These are phyloP conservation scores for Lichtheimia ornata DNA, from an alignment of 371 early-diverging fungal genomes.

Conservation along the genomic window DNA sequence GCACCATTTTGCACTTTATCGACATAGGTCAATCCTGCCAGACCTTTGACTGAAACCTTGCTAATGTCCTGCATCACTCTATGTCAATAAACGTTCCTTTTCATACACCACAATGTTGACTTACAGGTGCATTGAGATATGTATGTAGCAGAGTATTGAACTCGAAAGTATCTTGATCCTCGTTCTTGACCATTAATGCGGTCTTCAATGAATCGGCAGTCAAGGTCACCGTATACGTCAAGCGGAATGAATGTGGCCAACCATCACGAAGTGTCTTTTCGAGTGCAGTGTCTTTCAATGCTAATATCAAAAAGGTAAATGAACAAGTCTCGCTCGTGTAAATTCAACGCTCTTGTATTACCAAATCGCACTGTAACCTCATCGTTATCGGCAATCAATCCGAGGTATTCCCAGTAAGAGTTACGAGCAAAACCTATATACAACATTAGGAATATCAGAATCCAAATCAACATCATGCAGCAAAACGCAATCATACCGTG, in stretches of 20 bases:
- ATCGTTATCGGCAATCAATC: conserved; percentile 54
- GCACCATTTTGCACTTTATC: conserved; percentile 73
- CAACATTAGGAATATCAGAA: neutral
- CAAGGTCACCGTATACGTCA: conserved; percentile 82
- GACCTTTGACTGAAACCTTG: conserved; percentile 62
- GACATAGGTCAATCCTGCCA: conserved; percentile 56
- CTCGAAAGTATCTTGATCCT: conserved; percentile 62
- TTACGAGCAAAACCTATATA: conserved; percentile 84
- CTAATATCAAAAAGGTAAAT: conserved; percentile 19
- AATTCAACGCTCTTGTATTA: conserved; percentile 19
- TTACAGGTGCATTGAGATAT: conserved; percentile 79
- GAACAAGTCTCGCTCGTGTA: neutral
- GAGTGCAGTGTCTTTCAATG: conserved; percentile 61
- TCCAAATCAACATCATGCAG: conserved; percentile 3
- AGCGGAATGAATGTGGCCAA: conserved; percentile 78
- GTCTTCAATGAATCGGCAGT: conserved; percentile 69
- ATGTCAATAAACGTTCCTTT: neutral
- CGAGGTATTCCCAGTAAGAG: conserved; percentile 67
- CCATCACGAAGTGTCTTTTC: conserved; percentile 54
- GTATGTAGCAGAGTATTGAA: conserved; percentile 92
- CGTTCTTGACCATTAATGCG: conserved; percentile 73
- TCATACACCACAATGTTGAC: neutral
- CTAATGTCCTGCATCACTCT: conserved; percentile 52
- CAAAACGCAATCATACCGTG: conserved; percentile 39
- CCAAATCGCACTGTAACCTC: conserved; percentile 71